These are phyloP conservation scores for Fusarium kyushuense DNA, from an alignment of 2,329 filamentous ascomycete species.

Conservation along the genomic window DNA sequence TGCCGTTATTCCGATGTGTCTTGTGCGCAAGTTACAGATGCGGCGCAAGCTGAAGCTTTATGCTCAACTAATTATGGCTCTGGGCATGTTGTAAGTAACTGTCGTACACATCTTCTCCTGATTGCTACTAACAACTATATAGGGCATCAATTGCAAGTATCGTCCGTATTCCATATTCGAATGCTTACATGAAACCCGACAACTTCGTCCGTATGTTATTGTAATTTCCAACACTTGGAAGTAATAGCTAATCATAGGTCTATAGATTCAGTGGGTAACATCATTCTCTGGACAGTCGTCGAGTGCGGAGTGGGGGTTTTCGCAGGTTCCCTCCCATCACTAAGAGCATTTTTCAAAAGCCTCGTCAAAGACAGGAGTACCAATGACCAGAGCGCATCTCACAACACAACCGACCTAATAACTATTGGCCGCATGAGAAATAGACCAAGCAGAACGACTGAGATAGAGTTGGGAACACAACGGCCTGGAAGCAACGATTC, in stretches of 20 bases:
- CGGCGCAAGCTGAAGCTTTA: constrained; percentile 13
- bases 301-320: constrained; percentile 10
- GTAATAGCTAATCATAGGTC: accelerated
- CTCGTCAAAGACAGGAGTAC: constrained; percentile 8
- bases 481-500: neutral
- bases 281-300: constrained; percentile 17
- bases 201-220: neutral
- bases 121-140: neutral
- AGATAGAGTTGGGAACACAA: neutral
- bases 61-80: constrained; percentile 9
- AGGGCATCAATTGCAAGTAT: constrained; percentile 21
- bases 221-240: too few relatives aligned
- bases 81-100: constrained; percentile 19
- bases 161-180: constrained; percentile 18
- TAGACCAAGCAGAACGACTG: neutral
- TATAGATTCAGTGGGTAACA: constrained; percentile 9
- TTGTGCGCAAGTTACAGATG: constrained; percentile 28
- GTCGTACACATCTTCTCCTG: too few relatives aligned
- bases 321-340: constrained; percentile 11
- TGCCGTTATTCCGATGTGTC: constrained; percentile 8
- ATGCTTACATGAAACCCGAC: neutral
- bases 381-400: neutral
- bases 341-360: constrained; percentile 9
- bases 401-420: neutral
- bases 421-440: neutral